Percentiles rank a stretch among this genome's conserved stretches.
phyloP scores from a whole-genome alignment of 768 basidiomycete species.

The Mycena epipterygia region DNA sequence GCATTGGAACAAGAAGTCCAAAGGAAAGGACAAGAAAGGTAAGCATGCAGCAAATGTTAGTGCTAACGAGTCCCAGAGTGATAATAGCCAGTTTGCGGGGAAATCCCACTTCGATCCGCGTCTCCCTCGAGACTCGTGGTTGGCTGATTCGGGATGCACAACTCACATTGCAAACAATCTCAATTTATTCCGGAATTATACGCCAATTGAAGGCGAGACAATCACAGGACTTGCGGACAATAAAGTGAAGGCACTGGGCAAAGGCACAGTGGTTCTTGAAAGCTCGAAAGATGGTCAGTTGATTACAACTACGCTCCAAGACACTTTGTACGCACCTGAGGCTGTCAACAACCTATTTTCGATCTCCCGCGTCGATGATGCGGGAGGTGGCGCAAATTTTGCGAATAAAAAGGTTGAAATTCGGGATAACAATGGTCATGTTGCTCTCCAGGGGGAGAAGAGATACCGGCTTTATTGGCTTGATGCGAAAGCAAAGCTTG shows the following conservation, averaged over 20 bases:
- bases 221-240: slow-evolving; percentile 4
- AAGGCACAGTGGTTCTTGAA: slow-evolving; percentile 16
- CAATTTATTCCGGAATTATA: slow-evolving; percentile 1
- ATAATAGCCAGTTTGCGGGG: background rate
- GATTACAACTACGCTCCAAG: background rate
- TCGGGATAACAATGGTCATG: background rate
- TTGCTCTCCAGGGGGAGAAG: background rate
- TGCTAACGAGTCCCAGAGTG: background rate
- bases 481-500: slow-evolving; percentile 4
- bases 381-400: background rate
- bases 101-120: slow-evolving; percentile 10
- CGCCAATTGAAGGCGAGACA: slow-evolving; percentile 9
- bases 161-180: slow-evolving; percentile 11
- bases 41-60: slow-evolving; percentile 12
- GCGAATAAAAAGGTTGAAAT: slow-evolving; percentile 3
- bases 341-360: background rate
- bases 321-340: slow-evolving; percentile 8
- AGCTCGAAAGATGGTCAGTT: background rate
- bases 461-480: no score
- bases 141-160: slow-evolving; percentile 20
- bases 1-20: slow-evolving; percentile 1
- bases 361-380: slow-evolving; percentile 2
- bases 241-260: slow-evolving; percentile 2
- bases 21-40: slow-evolving; percentile 13
- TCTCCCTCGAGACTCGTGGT: slow-evolving; percentile 16